phyloP scores from a whole-genome alignment of 495 filamentous ascomycete species.

The Bacidia rubella region DNA sequence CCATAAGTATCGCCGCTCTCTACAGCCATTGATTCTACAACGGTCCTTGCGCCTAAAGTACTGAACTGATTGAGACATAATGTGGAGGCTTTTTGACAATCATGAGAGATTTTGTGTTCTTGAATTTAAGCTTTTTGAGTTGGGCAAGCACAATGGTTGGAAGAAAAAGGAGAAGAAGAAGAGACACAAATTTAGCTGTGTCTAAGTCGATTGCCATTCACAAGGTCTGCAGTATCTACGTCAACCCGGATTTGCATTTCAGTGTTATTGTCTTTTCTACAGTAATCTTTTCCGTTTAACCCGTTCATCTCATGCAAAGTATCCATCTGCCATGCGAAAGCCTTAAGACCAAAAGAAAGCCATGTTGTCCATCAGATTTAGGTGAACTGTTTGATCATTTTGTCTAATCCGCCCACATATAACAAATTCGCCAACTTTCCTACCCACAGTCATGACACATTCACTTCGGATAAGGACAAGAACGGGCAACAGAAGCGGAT shows the following conservation, averaged over 20 bases:
- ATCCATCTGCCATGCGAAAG: conserved; percentile 15
- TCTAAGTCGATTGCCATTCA: neutral
- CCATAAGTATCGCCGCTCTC: conserved; percentile 27
- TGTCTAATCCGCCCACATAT: no score
- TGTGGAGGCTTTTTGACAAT: no score
- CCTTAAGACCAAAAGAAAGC: conserved; percentile 10
- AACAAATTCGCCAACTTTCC: no score
- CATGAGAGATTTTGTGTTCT: no score
- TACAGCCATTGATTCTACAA: neutral
- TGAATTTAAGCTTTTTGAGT: no score
- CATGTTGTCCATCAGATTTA: no score
- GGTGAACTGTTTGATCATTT: no score
- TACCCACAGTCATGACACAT: no score
- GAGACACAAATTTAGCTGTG: neutral
- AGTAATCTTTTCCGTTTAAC: conserved; percentile 13
- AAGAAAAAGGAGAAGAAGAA: neutral
- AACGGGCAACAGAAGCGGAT: neutral
- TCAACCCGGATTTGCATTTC: neutral
- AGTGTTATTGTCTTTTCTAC: conserved; percentile 11
- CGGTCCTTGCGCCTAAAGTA: neutral
- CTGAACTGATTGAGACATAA: no score
- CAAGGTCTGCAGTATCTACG: neutral
- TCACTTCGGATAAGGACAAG: no score
- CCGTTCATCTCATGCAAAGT: conserved; percentile 10
- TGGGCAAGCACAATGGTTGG: no score